Conservation (phyloP, 192 early-diverging fungal species). For the Backusella circina region DNA sequence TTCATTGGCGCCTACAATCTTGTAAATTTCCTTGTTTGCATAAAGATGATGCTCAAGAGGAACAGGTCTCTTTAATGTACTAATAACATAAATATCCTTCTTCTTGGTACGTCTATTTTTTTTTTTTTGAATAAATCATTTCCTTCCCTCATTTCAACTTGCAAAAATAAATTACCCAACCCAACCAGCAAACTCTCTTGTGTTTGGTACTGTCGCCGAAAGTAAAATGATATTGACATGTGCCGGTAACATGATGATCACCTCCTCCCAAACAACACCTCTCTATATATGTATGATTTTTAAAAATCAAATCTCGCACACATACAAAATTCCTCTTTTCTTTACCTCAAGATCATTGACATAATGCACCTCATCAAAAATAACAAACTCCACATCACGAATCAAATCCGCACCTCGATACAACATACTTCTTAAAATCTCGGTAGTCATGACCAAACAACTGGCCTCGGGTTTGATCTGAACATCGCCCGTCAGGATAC, state of each 20-base stretch:
- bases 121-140: too few relatives aligned
- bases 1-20: slow-evolving; percentile 83
- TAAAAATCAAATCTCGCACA: too few relatives aligned
- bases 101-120: slow-evolving; percentile 92
- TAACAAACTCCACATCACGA: slow-evolving; percentile 98
- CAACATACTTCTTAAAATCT: slow-evolving; percentile 96
- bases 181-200: slow-evolving; percentile 98
- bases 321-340: too few relatives aligned
- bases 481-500: slow-evolving; percentile 96
- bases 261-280: slow-evolving; percentile 99
- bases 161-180: too few relatives aligned
- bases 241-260: slow-evolving; percentile 97
- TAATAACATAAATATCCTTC: slow-evolving; percentile 97
- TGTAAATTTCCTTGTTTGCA: slow-evolving; percentile 79
- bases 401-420: slow-evolving; percentile 96
- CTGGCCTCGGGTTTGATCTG: slow-evolving; percentile 96
- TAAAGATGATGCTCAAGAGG: slow-evolving; percentile 95
- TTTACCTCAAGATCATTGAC: slow-evolving; percentile 77
- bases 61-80: slow-evolving; percentile 87
- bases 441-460: slow-evolving; percentile 98
- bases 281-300: slow-evolving; percentile 40
- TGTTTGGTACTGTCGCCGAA: slow-evolving; percentile 97
- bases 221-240: slow-evolving; percentile 94
- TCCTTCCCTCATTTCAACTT: too few relatives aligned
- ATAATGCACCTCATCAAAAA: slow-evolving; percentile 99